Evolutionary conservation across 1,284 basidiomycete species (phyloP), one percentile per base, ranked within the genome.

Genomic region (Trichosporon sp.): DNA sequence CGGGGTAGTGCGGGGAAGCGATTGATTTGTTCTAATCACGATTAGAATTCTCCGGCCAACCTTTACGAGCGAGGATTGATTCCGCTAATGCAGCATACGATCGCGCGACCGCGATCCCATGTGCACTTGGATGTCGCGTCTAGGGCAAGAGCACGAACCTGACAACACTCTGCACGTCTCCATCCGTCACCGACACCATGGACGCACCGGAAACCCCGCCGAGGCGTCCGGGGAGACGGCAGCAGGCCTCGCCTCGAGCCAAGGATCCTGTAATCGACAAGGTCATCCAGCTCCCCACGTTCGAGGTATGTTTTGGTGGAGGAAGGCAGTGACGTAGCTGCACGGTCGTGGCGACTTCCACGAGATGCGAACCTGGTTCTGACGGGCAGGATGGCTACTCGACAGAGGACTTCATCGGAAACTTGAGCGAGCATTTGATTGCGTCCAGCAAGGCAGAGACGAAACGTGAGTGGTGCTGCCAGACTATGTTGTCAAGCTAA

Each of bases 391-490:
- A 89, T 67, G 90, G 92, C 79, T 97, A 96, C 80, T 89, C 93
- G 75, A 88, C 92, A 59, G 91, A 92, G 69, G 92, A 95, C 68
- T 95, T 96, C 71, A 85, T 98, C 59, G 87, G 88, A 23, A 85
- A 86, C 8, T 84, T 94, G 59, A 93, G 91, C 16, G 92, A 95
- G 80, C 90, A 87, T 77, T 84, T 93, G 59, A 94, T 96, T 62
- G 80, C 87, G 19, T 86, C 90, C 69, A 94, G 92, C 49, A 91
- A 92, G 76, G 85, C 85, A 23, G 86, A 88, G 71, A 83, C 91
- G 21, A 92, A 90, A 58, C 91, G 92, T 94, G 81, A 71, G 91
- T 70, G 3, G 16, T 13, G 13, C 19, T 4, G 2, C 6, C 2
- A 19, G 14, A 31, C 9, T n/a, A n/a, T n/a, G n/a, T n/a, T 25